phyloP scores from a whole-genome alignment of 2,329 filamentous ascomycete genomes.

The Nothophoma quercina region DNA sequence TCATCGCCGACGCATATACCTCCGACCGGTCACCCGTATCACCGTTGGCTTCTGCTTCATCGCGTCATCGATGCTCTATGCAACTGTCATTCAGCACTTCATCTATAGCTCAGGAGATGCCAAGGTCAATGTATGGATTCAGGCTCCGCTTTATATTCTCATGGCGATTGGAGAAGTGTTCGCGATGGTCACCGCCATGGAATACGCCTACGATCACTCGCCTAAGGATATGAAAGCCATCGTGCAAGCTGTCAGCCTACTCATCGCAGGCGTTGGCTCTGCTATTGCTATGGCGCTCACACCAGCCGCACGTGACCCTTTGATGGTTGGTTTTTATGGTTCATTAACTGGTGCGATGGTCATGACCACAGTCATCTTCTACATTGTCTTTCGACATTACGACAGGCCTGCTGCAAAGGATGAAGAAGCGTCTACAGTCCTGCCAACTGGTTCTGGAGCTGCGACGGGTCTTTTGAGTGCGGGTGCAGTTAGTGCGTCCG shows the following conservation, averaged over 20 bases:
- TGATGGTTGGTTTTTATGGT: constrained; percentile 40
- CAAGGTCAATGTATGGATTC: constrained; percentile 48
- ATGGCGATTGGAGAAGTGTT: constrained; percentile 55
- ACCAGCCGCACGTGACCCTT: constrained; percentile 40
- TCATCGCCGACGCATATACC: constrained; percentile 33
- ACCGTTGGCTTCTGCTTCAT: constrained; percentile 44
- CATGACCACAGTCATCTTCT: constrained; percentile 34
- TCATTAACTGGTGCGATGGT: constrained; percentile 33
- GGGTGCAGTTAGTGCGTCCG: not conserved
- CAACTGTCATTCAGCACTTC: constrained; percentile 38
- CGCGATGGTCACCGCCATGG: constrained; percentile 51
- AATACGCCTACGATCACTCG: constrained; percentile 55
- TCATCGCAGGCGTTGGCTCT: constrained; percentile 44
- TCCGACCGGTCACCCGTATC: constrained; percentile 42
- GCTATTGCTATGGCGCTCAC: constrained; percentile 42
- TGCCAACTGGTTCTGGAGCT: not conserved
- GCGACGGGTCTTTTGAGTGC: not conserved
- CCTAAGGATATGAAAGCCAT: constrained; percentile 53
- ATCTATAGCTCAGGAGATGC: constrained; percentile 39
- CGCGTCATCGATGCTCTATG: constrained; percentile 39
- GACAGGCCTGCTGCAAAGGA: constrained; percentile 15
- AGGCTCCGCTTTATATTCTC: constrained; percentile 51
- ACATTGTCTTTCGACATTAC: constrained; percentile 32
- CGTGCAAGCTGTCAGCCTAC: constrained; percentile 46
- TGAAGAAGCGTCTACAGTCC: not conserved